Evolutionary conservation across 1,284 basidiomycete genomes (phyloP).

Genomic region (Papiliotrema fonsecae): DNA sequence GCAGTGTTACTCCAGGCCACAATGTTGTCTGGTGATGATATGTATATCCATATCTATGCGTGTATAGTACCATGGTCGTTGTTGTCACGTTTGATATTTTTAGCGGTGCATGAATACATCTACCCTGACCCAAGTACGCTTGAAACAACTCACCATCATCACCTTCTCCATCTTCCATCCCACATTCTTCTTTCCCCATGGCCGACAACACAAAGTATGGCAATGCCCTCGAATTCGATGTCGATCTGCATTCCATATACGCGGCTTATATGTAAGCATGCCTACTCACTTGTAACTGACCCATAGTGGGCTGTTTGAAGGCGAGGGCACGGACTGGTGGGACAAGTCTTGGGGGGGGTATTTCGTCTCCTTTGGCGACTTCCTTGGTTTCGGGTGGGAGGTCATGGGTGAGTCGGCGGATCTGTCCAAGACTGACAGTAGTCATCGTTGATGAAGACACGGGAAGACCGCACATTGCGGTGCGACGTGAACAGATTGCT

Average conservation of each 20-base stretch:
- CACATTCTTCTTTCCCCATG: conserved; percentile 10
- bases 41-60: too few relatives aligned
- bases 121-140: neutral
- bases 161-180: neutral
- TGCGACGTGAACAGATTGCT: conserved; percentile 60
- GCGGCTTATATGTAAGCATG: conserved; percentile 63
- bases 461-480: conserved; percentile 71
- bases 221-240: conserved; percentile 73
- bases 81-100: too few relatives aligned
- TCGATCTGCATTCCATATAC: conserved; percentile 79
- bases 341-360: conserved; percentile 74
- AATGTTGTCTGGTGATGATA: too few relatives aligned
- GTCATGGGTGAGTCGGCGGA: conserved; percentile 52
- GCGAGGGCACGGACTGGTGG: conserved; percentile 67
- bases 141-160: neutral
- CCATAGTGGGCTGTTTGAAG: conserved; percentile 63
- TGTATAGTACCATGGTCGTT: too few relatives aligned
- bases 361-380: conserved; percentile 74
- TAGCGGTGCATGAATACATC: neutral
- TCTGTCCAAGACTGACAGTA: conserved; percentile 4
- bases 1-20: too few relatives aligned
- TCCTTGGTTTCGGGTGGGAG: conserved; percentile 79
- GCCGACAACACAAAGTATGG: conserved; percentile 51
- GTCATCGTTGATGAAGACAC: conserved; percentile 69
- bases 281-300: neutral